Base-by-base conservation (phyloP, 139 green algal genomes). In the Picochlorum sp. region DNA sequence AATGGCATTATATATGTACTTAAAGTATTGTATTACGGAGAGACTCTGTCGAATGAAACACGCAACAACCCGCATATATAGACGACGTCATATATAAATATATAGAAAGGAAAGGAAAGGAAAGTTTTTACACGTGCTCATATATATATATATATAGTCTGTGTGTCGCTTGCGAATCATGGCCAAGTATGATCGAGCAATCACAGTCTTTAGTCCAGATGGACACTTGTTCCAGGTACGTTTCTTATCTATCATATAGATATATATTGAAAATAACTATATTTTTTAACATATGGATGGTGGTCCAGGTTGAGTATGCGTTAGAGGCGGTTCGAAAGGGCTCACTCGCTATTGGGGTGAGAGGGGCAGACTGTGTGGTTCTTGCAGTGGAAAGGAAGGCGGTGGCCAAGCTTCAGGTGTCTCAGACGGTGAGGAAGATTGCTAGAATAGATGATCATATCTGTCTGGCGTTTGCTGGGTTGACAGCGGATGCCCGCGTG, bases 171-270 rank as follows among this genome's bases (percentile, higher is more conserved):
- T 3, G 8, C 11, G 8, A 6, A 21, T n/a, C 18, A 89, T 85
- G 65, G 83, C 88, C 6, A 78, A 86, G 45, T 98, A 99, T 71
- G 94, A 99, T 72, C 74, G 94, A 46, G 94, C 94, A 26, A 99
- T 99, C 78, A 99, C 94, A 3, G 95, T 99, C 10, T 99, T 99
- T 75, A 92, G 78, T 3, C 94, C 94, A 6, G 94, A 99, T 74
- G 94, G 90, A 3, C 90, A 96, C 64, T 75, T 96, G 72, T 95
- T 78, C 15, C 72, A 77, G 52, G 71, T 67, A 44, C 49, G 61
- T 65, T 14, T n/a, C 28, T 6, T 30, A 30, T 30, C 6, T 30
- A 28, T 28, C 24, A 28, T 28, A 28, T 28, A 4, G 24, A 24
- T 24, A 24, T 24, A 24, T 24, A 24, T 24, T 24, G 23, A 2